phyloP scores from a whole-genome alignment of 768 basidiomycete genomes.

The Naganishia antarctica region DNA sequence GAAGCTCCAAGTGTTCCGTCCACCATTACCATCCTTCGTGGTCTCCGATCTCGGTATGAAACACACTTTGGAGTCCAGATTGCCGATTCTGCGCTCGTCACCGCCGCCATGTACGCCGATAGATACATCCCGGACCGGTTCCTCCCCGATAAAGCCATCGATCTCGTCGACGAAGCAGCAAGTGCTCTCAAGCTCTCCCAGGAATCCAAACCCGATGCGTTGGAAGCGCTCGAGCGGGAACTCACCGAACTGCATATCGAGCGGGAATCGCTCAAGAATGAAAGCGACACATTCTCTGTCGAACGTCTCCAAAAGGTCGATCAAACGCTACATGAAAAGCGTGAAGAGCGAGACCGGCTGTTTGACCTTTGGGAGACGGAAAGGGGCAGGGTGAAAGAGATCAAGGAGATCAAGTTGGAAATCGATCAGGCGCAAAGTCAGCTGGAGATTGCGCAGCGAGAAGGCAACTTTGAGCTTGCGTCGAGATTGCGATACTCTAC shows the following conservation, averaged over 20 bases:
- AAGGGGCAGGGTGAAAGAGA: constrained; percentile 48
- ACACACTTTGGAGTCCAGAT: constrained; percentile 93
- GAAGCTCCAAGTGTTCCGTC: constrained; percentile 78
- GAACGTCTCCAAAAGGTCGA: constrained; percentile 69
- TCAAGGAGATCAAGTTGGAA: constrained; percentile 54
- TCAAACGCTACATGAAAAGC: constrained; percentile 58
- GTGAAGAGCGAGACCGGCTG: constrained; percentile 60
- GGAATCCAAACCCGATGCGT: constrained; percentile 70
- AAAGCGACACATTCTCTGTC: constrained; percentile 74
- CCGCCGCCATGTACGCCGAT: constrained; percentile 77
- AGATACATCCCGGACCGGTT: constrained; percentile 82
- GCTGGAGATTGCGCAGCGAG: constrained; percentile 79
- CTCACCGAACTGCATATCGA: constrained; percentile 85
- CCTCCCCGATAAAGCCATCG: constrained; percentile 73
- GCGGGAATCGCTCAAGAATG: constrained; percentile 80
- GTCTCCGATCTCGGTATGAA: constrained; percentile 75
- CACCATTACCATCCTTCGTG: constrained; percentile 64
- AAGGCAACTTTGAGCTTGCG: constrained; percentile 79
- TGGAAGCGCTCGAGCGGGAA: constrained; percentile 75
- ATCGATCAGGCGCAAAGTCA: constrained; percentile 79
- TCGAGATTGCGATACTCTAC: constrained; percentile 75
- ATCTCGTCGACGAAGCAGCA: constrained; percentile 88
- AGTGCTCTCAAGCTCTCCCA: constrained; percentile 80
- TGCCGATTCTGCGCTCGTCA: constrained; percentile 79
- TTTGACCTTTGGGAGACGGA: constrained; percentile 63